Evolutionary conservation across 2,329 filamentous ascomycete genomes (phyloP).

Genomic region (Fusarium illudens): DNA sequence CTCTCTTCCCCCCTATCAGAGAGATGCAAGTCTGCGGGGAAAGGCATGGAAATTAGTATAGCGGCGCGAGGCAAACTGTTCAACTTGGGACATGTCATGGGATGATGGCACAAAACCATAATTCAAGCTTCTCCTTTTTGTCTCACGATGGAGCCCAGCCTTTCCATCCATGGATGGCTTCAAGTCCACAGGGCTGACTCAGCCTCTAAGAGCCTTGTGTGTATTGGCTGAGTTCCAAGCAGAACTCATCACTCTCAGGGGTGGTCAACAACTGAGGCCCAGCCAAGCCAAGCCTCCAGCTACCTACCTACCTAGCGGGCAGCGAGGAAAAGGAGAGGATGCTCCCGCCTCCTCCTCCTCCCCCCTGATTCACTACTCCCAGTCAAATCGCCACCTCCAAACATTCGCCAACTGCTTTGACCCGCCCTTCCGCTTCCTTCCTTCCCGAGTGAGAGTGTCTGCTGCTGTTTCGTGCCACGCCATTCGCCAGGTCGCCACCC

Average conservation of each 20-base stretch:
- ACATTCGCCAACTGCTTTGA: neutral
- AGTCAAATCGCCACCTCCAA: constrained; percentile 12
- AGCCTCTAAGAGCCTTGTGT: neutral
- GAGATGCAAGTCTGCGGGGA: constrained; percentile 27
- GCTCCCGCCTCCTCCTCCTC: too few relatives aligned
- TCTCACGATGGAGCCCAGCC: neutral
- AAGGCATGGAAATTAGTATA: constrained; percentile 1
- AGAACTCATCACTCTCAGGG: too few relatives aligned
- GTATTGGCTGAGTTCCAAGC: too few relatives aligned
- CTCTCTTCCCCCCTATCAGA: neutral
- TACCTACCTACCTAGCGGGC: too few relatives aligned
- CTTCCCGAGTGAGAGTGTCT: neutral
- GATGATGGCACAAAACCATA: neutral
- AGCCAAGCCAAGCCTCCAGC: too few relatives aligned
- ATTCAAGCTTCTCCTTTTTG: neutral
- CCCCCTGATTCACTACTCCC: neutral
- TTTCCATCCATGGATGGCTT: neutral
- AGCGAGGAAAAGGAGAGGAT: neutral
- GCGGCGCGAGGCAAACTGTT: neutral
- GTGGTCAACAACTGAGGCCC: too few relatives aligned
- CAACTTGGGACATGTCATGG: neutral
- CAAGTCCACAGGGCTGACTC: neutral
- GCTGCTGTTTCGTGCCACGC: neutral
- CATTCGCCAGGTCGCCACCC: neutral
- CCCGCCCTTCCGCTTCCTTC: neutral